Evolutionary conservation across 2,329 filamentous ascomycete species (phyloP), one percentile per base, ranked within the genome.

Genomic region (Ramichloridium luteum): DNA sequence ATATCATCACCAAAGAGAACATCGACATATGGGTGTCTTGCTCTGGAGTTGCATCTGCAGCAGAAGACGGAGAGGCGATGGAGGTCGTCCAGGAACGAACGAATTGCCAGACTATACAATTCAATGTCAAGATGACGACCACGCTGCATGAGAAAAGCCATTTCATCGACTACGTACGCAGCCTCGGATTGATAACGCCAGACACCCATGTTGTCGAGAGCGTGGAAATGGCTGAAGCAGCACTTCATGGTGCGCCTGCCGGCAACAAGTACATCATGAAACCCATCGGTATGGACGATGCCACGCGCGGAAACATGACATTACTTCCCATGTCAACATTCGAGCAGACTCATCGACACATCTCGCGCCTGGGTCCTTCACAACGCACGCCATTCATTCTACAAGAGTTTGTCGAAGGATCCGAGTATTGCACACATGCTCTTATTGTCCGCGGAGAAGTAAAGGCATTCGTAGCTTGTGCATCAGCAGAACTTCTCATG

Each of bases 1-100:
- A 70, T 6, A 64, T 84, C 15, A 62, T 83, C 25, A 49, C 62
- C 4, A 51, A 57, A 1, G 77, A 85, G 40, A 60, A 65, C 1
- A 66, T 81, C 4, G 70, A 82, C 34, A 55, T 85, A 3, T 86
- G 80, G 79, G 70, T 85, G 3, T 75, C 72, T 13, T 82, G 78
- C 45, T 82, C 78, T 0, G 75, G 73, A n/a, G 72, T 79, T 6
- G 65, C 68, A 1, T 72, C 69, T 1, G 74, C 74, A 0, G 54
- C 77, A 9, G 73, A 80, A 45, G 80, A 85, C 49, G 78, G 72
- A 0, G 54, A 68, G 20, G 76, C 75, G 2, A 75, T 73, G 39
- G 68, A 78, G 35, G 57, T 65, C 3, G 57, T 82, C 12, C 72
- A 80, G 43, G 55, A 58, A 10, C 58, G 65, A 18, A 76, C 73